A percentile compares a stretch with the other conserved stretches of the same genome.
phyloP scores from a whole-genome alignment of 441 rosid species.

The Erysimum pusillum region DNA sequence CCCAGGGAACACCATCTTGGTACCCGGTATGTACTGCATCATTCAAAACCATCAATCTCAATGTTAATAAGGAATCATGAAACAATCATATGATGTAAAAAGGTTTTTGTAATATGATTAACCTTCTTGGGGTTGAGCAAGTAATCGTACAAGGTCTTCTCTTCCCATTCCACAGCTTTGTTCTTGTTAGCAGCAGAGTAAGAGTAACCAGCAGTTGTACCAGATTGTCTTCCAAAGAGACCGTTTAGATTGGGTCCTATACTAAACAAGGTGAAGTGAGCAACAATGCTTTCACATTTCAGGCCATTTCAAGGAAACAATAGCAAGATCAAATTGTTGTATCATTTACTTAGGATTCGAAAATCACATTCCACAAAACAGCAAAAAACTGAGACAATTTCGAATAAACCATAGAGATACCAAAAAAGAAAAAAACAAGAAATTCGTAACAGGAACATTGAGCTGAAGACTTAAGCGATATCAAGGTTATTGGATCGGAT shows the following conservation, averaged over 20 bases:
- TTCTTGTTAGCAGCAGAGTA: constrained; percentile 77
- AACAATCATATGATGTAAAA: background rate
- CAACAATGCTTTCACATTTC: background rate
- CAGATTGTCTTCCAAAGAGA: constrained; percentile 84
- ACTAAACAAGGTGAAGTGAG: background rate
- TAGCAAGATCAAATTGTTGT: background rate
- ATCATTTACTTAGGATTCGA: background rate
- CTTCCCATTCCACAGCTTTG: constrained; percentile 72
- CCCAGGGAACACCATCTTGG: constrained; percentile 76
- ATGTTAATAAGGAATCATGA: background rate
- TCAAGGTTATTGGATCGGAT: constrained; percentile 32
- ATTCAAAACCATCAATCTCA: constrained; percentile 21
- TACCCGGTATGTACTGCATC: constrained; percentile 65
- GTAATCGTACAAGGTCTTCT: constrained; percentile 72
- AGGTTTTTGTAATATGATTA: background rate
- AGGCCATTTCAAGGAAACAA: background rate
- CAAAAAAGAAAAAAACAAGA: background rate
- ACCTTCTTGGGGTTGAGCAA: constrained; percentile 84
- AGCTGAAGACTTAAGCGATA: background rate
- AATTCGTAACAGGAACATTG: background rate
- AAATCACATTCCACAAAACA: background rate
- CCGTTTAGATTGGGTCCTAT: constrained; percentile 85
- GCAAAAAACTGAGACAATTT: background rate
- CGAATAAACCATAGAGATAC: background rate
- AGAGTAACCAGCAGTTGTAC: constrained; percentile 76